These are phyloP conservation scores for Plasmodium vinckei DNA, from an alignment of 169 alveolate genomes.

Conservation along the genomic window DNA sequence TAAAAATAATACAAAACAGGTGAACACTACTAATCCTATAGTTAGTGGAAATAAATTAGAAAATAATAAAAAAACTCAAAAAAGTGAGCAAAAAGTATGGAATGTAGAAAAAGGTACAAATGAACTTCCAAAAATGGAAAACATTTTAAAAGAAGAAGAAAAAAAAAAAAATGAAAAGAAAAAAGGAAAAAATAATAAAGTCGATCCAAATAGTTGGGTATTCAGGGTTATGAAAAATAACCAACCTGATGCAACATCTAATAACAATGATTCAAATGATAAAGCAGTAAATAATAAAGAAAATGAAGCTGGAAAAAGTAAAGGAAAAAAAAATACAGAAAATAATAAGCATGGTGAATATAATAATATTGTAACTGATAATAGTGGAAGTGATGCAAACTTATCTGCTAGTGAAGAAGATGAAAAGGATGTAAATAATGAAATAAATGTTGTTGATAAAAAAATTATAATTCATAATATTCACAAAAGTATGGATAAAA, in stretches of 20 bases:
- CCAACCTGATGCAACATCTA: neutral
- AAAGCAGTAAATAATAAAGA: neutral
- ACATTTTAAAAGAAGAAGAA: constrained; percentile 31
- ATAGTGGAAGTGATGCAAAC: constrained; percentile 5
- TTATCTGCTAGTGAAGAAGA: neutral
- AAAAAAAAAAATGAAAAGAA: constrained; percentile 18
- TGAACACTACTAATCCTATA: neutral
- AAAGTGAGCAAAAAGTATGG: constrained; percentile 22
- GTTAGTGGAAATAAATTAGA: constrained; percentile 6
- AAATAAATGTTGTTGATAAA: constrained; percentile 48
- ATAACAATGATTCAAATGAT: neutral
- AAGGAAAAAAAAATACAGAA: neutral
- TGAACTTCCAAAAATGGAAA: constrained; percentile 11
- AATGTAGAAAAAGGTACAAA: constrained; percentile 1
- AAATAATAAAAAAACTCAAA: constrained; percentile 2
- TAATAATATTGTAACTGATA: constrained; percentile 1
- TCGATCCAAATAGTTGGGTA: constrained; percentile 71
- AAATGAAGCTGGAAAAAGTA: neutral
- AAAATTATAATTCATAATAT: constrained; percentile 73
- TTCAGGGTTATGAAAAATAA: constrained; percentile 52
- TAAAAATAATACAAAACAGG: neutral
- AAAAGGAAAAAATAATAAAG: constrained; percentile 26
- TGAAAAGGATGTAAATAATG: constrained; percentile 15
- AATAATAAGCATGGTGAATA: neutral
- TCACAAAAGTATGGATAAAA: constrained; percentile 71